Evolutionary conservation across 2,329 filamentous ascomycete species (phyloP), one percentile per base, ranked within the genome.

Genomic region (Xylaria sp.): DNA sequence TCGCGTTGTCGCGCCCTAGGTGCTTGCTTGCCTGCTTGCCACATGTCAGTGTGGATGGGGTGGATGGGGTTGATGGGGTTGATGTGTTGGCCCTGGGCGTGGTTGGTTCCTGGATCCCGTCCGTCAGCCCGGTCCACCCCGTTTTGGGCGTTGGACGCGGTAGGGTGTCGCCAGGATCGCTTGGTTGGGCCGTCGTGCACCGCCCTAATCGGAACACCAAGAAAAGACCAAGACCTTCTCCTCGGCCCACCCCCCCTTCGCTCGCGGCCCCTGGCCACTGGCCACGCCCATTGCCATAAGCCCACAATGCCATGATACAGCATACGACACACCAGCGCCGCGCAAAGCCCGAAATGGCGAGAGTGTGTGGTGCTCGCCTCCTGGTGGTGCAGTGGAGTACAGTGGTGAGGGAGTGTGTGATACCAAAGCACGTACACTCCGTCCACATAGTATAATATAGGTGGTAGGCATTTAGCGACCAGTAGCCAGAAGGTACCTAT

Each of bases 21-120:
- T 66, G 66, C 64, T 63, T 72, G 70, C 67, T 70, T 71, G 71
- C 69, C 69, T 66, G 71, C 64, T 65, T 73, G 72, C 72, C 72
- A 74, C 72, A 74, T 74, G 72, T 74, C 71, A 71, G 65, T 52
- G 63, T 49, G 60, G 68, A 70, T 67, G 63, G 63, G 66, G 51
- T 60, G 67, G 68, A 74, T 74, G 72, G 67, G 48, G 63, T 49
- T 59, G 68, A 70, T 67, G 63, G 63, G 66, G 51, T 60, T 67
- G 68, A 74, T 74, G 72, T 70, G 72, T 67, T 73, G 67, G 68
- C 62, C 62, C 35, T 60, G 48, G 58, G 57, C n/a, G 58, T 66
- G 64, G 61, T 63, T 68, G 66, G 64, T 68, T 61, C 61, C 63
- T 62, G 64, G 61, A 53, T 61, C 54, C 58, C 57, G 46, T 40